Percentiles rank a stretch among this genome's conserved stretches.
These are phyloP conservation scores for Camellia japonica DNA, from an alignment of 148 eudicot species.

Conservation along the genomic window DNA sequence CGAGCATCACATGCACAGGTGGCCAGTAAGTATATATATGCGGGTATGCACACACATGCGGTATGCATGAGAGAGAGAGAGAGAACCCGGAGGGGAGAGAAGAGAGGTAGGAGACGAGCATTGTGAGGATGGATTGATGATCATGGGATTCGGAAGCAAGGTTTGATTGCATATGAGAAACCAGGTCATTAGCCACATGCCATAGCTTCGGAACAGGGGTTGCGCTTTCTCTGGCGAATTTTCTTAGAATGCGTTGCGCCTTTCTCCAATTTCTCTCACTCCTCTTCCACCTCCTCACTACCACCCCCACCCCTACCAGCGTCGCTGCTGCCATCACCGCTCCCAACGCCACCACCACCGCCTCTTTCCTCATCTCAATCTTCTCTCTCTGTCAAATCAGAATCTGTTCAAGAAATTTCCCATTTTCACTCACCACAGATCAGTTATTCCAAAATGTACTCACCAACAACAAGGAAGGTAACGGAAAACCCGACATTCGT, in stretches of 20 bases:
- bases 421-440: background rate
- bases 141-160: background rate
- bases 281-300: slow-evolving; percentile 28
- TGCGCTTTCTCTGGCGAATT: slow-evolving; percentile 51
- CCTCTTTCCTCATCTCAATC: slow-evolving; percentile 25
- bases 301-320: slow-evolving; percentile 25
- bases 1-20: too few species aligned
- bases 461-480: background rate
- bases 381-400: background rate
- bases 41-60: background rate
- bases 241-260: slow-evolving; percentile 35
- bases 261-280: slow-evolving; percentile 35
- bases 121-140: slow-evolving; percentile 16
- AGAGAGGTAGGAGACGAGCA: slow-evolving; percentile 34
- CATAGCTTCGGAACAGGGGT: slow-evolving; percentile 50
- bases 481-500: slow-evolving; percentile 9
- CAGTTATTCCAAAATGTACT: background rate
- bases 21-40: background rate
- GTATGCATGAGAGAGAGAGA: background rate
- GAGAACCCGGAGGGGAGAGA: slow-evolving; percentile 55
- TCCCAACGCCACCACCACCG: slow-evolving; percentile 14
- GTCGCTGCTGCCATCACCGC: slow-evolving; percentile 20
- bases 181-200: slow-evolving; percentile 44
- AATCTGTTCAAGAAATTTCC: background rate
- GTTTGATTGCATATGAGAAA: slow-evolving; percentile 28